Base-by-base conservation (phyloP, 805 yeast species). In the Wickerhamiella nectarea region DNA sequence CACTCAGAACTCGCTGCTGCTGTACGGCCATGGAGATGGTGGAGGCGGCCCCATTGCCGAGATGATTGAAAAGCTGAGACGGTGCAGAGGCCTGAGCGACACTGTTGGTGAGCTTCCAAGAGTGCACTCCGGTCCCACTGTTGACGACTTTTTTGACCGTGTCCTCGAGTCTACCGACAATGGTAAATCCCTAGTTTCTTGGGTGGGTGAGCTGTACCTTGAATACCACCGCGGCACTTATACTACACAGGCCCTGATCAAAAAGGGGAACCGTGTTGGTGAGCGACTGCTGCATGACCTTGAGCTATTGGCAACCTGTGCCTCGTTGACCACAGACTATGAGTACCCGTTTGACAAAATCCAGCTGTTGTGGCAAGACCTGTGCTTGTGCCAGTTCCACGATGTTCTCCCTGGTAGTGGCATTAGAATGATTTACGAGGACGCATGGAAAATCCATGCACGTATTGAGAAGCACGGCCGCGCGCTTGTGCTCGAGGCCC, bases 391-490 rank as follows among this genome's bases (percentile, higher is more conserved):
- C 58, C 97, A 89, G 59, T 89, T 89, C 66, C 98, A 89, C 61
- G 98, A 89, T 65, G 96, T 89, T n/a, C 69, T 91, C 42, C 98
- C 98, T 2, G 98, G 98, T 2, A 80, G 94, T 5, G 84, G 95
- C 62, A 89, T 89, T 55, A 95, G 85, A 49, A 75, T 84, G 76
- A 95, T 91, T 11, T 89, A 91, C 57, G 86, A 85, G 53, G 91
- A 81, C 54, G 96, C 89, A 8, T 74, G 77, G 56, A 87, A 89
- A 25, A 77, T 83, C 74, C 70, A 87, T 53, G 67, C 65, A 5
- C 63, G 68, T 12, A 80, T 78, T 19, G 64, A 80, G 46, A 62
- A 66, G 15, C 63, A 65, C 18, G 77, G 79, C 34, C 68, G 71
- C 34, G 52, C 62, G 4, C 65, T 91, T 54, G 70, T 76, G 24